A percentile compares a stretch with the other conserved stretches of the same genome.
Evolutionary conservation across 768 basidiomycete species (phyloP).

Genomic region (Mycena albidolilacea): DNA sequence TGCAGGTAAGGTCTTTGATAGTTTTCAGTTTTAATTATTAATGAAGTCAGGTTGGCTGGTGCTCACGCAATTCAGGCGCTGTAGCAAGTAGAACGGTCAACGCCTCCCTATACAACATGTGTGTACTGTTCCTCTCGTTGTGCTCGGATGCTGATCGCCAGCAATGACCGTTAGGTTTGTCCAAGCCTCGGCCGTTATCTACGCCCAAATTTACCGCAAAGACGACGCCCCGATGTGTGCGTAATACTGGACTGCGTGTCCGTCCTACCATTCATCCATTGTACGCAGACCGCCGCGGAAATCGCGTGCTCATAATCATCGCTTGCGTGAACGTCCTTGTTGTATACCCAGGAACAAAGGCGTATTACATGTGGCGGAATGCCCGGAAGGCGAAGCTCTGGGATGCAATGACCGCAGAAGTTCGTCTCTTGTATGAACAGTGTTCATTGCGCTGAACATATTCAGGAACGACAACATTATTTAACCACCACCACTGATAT

Average conservation of each 20-base stretch:
- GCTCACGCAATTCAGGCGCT: conserved; percentile 71
- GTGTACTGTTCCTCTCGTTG: conserved; percentile 12
- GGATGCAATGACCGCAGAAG: conserved; percentile 69
- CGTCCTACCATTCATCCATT: background rate
- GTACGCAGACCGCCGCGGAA: conserved; percentile 68
- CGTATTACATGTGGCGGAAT: conserved; percentile 74
- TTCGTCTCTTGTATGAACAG: conserved; percentile 37
- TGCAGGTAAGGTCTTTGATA: conserved; percentile 52
- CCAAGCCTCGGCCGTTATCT: conserved; percentile 59
- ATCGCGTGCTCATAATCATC: conserved; percentile 67
- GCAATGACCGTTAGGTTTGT: conserved; percentile 51
- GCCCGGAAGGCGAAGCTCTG: conserved; percentile 66
- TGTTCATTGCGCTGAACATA: background rate
- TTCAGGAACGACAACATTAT: conserved; percentile 70
- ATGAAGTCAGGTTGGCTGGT: conserved; percentile 62
- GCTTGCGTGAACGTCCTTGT: conserved; percentile 65
- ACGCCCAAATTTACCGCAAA: conserved; percentile 69
- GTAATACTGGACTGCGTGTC: conserved; percentile 32
- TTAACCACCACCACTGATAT: conserved; percentile 71
- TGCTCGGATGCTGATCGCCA: background rate
- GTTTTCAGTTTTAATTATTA: background rate
- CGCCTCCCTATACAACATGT: conserved; percentile 74
- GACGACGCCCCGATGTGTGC: conserved; percentile 72
- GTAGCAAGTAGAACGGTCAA: conserved; percentile 74
- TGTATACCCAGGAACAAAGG: conserved; percentile 68